Conservation (phyloP, 306 rosid genomes). For the Castanea crenata region DNA sequence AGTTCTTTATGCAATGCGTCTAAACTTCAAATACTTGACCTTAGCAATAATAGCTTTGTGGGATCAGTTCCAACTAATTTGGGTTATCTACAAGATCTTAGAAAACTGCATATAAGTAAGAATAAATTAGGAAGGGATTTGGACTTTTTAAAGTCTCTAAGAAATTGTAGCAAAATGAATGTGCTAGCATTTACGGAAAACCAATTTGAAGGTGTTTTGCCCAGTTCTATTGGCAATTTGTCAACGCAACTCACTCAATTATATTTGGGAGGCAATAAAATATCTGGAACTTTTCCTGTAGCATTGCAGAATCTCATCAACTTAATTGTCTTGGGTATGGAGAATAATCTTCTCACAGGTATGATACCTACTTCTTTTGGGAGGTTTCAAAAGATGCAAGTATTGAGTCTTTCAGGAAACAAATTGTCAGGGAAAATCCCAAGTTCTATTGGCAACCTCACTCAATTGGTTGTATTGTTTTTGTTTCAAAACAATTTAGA, state of each 20-base stretch:
- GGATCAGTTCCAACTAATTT: slow-evolving; percentile 27
- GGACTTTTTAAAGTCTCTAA: slow-evolving; percentile 22
- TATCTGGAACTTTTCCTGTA: too few species aligned
- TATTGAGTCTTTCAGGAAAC: too few species aligned
- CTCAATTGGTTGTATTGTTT: too few species aligned
- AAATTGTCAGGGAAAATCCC: too few species aligned
- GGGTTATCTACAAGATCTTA: slow-evolving; percentile 6
- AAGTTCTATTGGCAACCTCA: too few species aligned
- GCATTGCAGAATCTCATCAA: too few species aligned
- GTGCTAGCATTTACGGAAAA: background rate
- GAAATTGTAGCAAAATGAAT: slow-evolving; percentile 22
- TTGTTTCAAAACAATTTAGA: too few species aligned
- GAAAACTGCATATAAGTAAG: rapidly evolving
- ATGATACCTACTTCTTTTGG: too few species aligned
- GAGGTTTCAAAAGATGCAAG: too few species aligned
- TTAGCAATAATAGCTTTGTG: background rate
- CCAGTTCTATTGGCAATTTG: slow-evolving; percentile 28
- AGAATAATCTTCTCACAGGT: too few species aligned
- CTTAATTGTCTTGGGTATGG: too few species aligned
- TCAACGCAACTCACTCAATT: background rate
- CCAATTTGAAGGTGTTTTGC: slow-evolving; percentile 41
- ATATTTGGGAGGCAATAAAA: too few species aligned
- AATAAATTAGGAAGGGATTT: slow-evolving; percentile 36
- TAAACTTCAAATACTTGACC: background rate
- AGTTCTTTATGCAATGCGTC: slow-evolving; percentile 34